phyloP scores from a whole-genome alignment of 148 eudicot species.

The Chenopodium album region DNA sequence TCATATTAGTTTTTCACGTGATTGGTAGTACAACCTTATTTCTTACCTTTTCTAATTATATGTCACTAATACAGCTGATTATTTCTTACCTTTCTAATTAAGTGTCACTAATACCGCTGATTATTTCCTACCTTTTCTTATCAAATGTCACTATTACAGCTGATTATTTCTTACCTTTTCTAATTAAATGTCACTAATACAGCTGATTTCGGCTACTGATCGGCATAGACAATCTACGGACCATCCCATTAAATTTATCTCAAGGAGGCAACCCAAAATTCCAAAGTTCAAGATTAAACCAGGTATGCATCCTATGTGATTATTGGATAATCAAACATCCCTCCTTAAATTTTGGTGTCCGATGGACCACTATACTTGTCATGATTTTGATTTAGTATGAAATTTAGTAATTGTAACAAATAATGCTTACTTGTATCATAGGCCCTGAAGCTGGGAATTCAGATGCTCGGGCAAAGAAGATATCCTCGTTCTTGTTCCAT shows the following conservation, averaged over 20 bases:
- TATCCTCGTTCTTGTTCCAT: slow-evolving; percentile 85
- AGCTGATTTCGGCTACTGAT: slow-evolving; percentile 93
- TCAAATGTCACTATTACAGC: slow-evolving; percentile 39
- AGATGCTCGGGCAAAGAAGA: slow-evolving; percentile 72
- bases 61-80: no score
- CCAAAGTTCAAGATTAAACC: slow-evolving; percentile 90
- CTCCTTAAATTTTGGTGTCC: neutral
- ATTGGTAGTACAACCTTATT: no score
- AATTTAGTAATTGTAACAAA: neutral
- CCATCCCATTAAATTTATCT: slow-evolving; percentile 89
- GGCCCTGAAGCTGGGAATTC: slow-evolving; percentile 84
- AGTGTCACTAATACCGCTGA: slow-evolving; percentile 53
- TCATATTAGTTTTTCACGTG: no score
- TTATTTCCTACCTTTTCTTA: slow-evolving; percentile 12
- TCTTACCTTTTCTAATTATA: neutral
- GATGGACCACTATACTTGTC: neutral
- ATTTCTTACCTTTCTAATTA: neutral
- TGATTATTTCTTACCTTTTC: slow-evolving; percentile 14
- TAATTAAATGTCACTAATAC: slow-evolving; percentile 22
- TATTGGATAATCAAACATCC: neutral
- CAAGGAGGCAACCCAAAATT: slow-evolving; percentile 73
- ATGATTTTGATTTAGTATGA: neutral
- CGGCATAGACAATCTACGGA: slow-evolving; percentile 93
- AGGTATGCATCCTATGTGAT: slow-evolving; percentile 39
- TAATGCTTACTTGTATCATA: slow-evolving; percentile 25